These are phyloP conservation scores for Magnaporthiopsis poae DNA, from an alignment of 2,329 filamentous ascomycete species.

Conservation along the genomic window DNA sequence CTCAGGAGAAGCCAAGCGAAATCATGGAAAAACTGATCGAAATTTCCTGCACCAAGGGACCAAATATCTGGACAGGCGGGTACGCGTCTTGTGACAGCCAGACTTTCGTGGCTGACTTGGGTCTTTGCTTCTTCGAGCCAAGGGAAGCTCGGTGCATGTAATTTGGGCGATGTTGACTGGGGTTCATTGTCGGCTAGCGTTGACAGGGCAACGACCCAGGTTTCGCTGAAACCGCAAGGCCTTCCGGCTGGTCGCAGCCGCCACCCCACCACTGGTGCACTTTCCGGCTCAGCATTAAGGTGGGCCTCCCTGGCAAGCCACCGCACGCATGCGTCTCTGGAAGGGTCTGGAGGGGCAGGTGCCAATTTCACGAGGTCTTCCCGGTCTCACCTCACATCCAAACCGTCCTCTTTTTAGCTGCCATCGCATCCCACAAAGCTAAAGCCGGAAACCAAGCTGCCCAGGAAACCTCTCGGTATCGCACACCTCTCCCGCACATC, in stretches of 20 bases:
- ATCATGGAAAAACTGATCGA: not conserved
- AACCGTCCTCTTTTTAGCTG: slow-evolving; percentile 3
- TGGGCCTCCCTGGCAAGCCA: not conserved
- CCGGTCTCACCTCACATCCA: slow-evolving; percentile 5
- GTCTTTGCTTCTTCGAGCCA: not conserved
- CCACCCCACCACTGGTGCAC: not conserved
- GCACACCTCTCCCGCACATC: not conserved
- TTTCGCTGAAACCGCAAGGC: not conserved
- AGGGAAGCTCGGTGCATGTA: not conserved
- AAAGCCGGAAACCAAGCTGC: not conserved
- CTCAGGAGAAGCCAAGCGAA: not conserved
- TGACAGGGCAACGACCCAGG: not conserved
- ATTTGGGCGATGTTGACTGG: not conserved
- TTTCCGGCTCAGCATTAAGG: not conserved
- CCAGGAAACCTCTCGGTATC: not conserved
- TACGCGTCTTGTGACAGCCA: not conserved
- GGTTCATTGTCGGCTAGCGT: not conserved
- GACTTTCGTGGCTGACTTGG: not conserved
- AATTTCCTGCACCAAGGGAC: not conserved
- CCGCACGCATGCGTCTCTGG: not conserved
- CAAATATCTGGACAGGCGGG: not conserved
- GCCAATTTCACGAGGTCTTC: slow-evolving; percentile 5
- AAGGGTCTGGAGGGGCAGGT: slow-evolving; percentile 7
- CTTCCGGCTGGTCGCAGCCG: slow-evolving; percentile 3
- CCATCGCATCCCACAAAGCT: slow-evolving; percentile 11